A percentile compares a stretch with the other conserved stretches of the same genome.
phyloP scores from a whole-genome alignment of 805 yeast species.

The Myxozyma geophila region DNA sequence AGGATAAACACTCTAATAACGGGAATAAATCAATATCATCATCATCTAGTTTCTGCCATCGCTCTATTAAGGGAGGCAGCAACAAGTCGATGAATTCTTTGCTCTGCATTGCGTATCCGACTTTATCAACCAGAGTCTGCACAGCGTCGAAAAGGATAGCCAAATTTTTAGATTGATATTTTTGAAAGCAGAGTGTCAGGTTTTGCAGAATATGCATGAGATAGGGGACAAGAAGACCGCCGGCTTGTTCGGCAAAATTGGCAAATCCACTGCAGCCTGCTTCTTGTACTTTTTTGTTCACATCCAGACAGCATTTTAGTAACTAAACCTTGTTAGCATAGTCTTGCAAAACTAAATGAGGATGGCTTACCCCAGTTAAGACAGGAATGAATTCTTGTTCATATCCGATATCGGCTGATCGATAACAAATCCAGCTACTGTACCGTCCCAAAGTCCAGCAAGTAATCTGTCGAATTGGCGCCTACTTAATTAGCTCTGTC shows the following conservation, averaged over 20 bases:
- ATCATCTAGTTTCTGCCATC: constrained; percentile 79
- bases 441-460: constrained; percentile 96
- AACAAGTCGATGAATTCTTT: constrained; percentile 63
- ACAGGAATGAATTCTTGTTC: constrained; percentile 76
- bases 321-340: constrained; percentile 10
- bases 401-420: constrained; percentile 64
- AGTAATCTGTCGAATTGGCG: constrained; percentile 87
- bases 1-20: constrained; percentile 86
- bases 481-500: constrained; percentile 49
- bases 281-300: constrained; percentile 91
- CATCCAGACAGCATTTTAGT: constrained; percentile 74
- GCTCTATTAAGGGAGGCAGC: constrained; percentile 78
- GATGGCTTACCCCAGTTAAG: constrained; percentile 60
- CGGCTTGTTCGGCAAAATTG: constrained; percentile 77
- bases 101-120: constrained; percentile 60
- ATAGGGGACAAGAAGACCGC: constrained; percentile 64
- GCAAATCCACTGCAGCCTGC: constrained; percentile 90
- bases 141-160: constrained; percentile 86
- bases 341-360: background rate
- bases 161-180: constrained; percentile 81
- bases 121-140: constrained; percentile 82
- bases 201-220: constrained; percentile 69
- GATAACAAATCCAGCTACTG: constrained; percentile 77
- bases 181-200: constrained; percentile 71
- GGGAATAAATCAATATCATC: constrained; percentile 90